Base-by-base conservation (phyloP, 805 yeast species). In the Candida vartiovaarae region DNA sequence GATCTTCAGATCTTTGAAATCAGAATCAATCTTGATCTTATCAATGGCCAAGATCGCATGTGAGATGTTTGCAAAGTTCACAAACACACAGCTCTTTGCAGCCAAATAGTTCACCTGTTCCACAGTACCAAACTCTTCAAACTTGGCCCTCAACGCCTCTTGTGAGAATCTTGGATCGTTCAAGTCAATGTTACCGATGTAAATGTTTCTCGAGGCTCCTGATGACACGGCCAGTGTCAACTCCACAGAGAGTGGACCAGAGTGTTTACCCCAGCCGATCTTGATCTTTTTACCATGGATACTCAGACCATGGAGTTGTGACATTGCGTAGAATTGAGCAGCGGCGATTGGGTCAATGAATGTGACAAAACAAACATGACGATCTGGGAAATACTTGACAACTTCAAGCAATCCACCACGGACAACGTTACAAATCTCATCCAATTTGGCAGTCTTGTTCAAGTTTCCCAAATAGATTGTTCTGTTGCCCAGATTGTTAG, bases 181-280 rank as follows among this genome's bases (percentile, higher is more conserved):
- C 34, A 64, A 64, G 43, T 74, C 72, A 45, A 84, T 80, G 50
- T 73, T 75, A 26, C 97, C 98, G 53, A 91, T 75, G 63, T 93
- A 91, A 38, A 91, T 86, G 59, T 93, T 91, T 64, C 99, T 78
- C 23, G 93, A 80, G 0, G 97, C 98, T 34, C 98, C 98, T 50
- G 86, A 84, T 24, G 93, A 81, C 26, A 90, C 96, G 0, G 97
- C 97, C 45, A 85, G 68, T 6, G 90, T 84, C 45, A 91, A 74
- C 3, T 95, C 89, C 53, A 86, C 84, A 8, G 95, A 82, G 50
- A 91, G 71, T 1, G 95, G 89, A 8, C 98, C 98, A 5, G 95
- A 82, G 60, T 91, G 96, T 64, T 88, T 90, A 38, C 98, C 99
- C 98, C 99, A 91, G 23, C 97, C 96, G 44, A 91, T 89, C 62